Evolutionary conservation across 2,329 filamentous ascomycete species (phyloP).

Genomic region (Hymenoscyphus occultus): DNA sequence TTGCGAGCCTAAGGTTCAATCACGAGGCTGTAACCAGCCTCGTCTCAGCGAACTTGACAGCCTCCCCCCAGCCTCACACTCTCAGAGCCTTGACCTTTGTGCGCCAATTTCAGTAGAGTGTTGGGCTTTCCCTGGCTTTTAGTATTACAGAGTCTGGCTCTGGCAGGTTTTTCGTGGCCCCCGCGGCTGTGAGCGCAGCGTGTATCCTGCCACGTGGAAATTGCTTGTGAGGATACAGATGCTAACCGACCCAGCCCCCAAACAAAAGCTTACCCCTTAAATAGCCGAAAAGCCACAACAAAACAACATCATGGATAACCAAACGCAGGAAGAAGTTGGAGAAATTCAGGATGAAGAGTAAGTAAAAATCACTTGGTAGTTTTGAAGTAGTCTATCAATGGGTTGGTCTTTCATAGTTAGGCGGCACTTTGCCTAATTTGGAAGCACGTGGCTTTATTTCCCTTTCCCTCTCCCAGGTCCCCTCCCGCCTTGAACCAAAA

Average conservation of each 20-base stretch:
- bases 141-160: not conserved
- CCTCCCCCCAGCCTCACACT: not conserved
- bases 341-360: not conserved
- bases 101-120: not conserved
- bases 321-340: not conserved
- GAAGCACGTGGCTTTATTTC: not conserved
- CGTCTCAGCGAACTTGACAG: not conserved
- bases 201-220: not conserved
- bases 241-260: not conserved
- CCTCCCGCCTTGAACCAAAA: not conserved
- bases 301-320: not conserved
- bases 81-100: not conserved
- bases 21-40: not conserved
- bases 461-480: not conserved
- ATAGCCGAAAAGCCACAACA: not conserved
- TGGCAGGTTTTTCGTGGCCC: not conserved
- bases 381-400: not conserved
- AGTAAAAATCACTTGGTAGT: not conserved
- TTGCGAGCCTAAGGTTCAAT: not conserved
- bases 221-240: not conserved
- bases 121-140: not conserved
- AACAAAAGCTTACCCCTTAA: slow-evolving; percentile 1
- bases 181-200: not conserved
- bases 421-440: not conserved
- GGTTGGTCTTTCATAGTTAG: no score